Percentiles rank a stretch among this genome's conserved stretches.
phyloP scores from a whole-genome alignment of 139 green algal species.

The Chlamydomonas eustigma region DNA sequence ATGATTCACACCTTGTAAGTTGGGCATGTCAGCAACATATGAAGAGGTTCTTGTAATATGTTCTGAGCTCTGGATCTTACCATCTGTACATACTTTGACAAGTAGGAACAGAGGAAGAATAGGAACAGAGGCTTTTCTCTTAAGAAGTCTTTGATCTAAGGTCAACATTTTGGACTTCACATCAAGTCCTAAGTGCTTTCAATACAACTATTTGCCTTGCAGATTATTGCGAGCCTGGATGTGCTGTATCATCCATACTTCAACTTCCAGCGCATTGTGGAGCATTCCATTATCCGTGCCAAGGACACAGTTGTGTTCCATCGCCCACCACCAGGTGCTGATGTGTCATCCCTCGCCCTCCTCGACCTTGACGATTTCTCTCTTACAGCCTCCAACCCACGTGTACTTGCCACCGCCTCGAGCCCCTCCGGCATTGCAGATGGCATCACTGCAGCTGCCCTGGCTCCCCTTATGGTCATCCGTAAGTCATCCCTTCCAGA shows the following conservation, averaged over 20 bases:
- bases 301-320: slow-evolving; percentile 33
- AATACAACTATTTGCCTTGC: no score
- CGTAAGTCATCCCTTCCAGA: not conserved
- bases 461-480: slow-evolving; percentile 10
- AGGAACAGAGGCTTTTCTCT: no score
- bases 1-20: slow-evolving; percentile 7
- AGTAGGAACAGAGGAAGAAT: no score
- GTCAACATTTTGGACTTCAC: not conserved
- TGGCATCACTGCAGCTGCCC: not conserved
- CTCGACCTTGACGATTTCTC: slow-evolving; percentile 8
- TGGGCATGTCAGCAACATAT: no score
- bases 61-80: no score
- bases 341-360: not conserved
- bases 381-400: not conserved
- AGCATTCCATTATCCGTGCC: slow-evolving; percentile 33
- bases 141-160: not conserved
- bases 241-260: slow-evolving; percentile 21
- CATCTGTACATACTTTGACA: no score
- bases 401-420: not conserved
- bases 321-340: slow-evolving; percentile 2
- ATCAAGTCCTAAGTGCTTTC: not conserved
- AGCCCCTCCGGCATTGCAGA: not conserved
- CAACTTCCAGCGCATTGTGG: slow-evolving; percentile 25
- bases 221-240: slow-evolving; percentile 18
- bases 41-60: no score